These are phyloP conservation scores for Tylopilus vinaceipallidus DNA, from an alignment of 768 basidiomycete species.

Conservation along the genomic window DNA sequence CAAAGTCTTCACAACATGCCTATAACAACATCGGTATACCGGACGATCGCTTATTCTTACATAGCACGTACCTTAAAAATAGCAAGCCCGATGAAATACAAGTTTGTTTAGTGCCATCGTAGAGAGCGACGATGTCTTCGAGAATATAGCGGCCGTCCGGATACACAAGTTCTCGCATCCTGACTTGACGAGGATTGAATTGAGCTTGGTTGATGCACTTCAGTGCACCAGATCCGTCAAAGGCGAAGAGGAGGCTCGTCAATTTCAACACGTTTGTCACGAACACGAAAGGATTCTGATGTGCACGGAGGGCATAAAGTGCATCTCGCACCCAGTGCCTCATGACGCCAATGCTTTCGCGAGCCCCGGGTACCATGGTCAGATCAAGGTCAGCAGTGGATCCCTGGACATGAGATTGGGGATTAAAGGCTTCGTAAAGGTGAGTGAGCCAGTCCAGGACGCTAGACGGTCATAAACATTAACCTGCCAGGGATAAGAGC, in stretches of 20 bases:
- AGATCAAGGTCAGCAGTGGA: slow-evolving; percentile 36
- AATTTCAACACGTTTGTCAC: slow-evolving; percentile 41
- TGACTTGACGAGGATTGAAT: slow-evolving; percentile 21
- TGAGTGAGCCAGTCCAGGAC: slow-evolving; percentile 33
- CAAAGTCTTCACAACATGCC: slow-evolving; percentile 41
- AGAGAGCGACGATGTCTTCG: slow-evolving; percentile 30
- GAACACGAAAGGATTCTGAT: slow-evolving; percentile 12
- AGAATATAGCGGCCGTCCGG: slow-evolving; percentile 27
- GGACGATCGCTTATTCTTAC: slow-evolving; percentile 13
- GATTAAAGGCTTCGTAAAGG: slow-evolving; percentile 50
- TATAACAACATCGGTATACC: slow-evolving; percentile 26
- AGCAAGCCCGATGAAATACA: slow-evolving; percentile 37
- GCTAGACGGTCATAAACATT: background rate
- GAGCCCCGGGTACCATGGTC: slow-evolving; percentile 39
- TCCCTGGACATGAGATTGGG: slow-evolving; percentile 47
- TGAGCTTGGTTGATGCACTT: slow-evolving; percentile 35
- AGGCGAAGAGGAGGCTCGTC: slow-evolving; percentile 36
- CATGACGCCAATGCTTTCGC: slow-evolving; percentile 36
- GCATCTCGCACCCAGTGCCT: slow-evolving; percentile 46
- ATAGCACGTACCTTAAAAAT: slow-evolving; percentile 36
- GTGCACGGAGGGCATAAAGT: slow-evolving; percentile 37
- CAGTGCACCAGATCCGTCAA: slow-evolving; percentile 36
- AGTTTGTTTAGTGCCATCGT: slow-evolving; percentile 26
- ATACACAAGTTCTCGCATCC: slow-evolving; percentile 7
- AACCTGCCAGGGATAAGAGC: no score